Evolutionary conservation across 2,329 filamentous ascomycete genomes (phyloP).

Genomic region (Colletotrichum sp.): DNA sequence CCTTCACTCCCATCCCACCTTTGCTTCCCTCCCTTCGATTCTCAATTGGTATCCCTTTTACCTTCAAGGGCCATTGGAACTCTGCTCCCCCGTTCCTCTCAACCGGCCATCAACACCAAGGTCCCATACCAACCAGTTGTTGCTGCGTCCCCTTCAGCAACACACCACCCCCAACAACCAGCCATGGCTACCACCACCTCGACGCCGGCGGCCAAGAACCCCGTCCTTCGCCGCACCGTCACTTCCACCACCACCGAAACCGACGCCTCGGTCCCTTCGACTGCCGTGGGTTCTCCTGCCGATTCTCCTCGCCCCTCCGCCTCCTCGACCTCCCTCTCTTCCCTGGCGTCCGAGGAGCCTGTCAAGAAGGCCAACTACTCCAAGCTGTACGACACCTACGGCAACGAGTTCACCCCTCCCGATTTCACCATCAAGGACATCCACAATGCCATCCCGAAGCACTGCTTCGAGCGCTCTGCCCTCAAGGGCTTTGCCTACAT

Average conservation of each 20-base stretch:
- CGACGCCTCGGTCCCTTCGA: conserved; percentile 57
- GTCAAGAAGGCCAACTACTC: conserved; percentile 55
- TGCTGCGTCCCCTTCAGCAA: not conserved
- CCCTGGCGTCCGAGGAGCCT: conserved; percentile 72
- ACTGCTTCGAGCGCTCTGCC: conserved; percentile 92
- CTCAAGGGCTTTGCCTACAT: conserved; percentile 81
- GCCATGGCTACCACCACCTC: conserved; percentile 53
- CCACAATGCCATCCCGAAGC: conserved; percentile 93
- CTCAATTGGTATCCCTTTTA: conserved; percentile 2
- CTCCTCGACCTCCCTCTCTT: conserved; percentile 92
- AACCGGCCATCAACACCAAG: not conserved
- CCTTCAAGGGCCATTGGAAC: conserved; percentile 16
- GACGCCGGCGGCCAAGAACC: conserved; percentile 45
- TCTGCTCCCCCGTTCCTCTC: conserved; percentile 2
- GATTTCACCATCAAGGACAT: conserved; percentile 99
- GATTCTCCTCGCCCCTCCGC: conserved; percentile 68
- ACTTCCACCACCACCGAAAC: conserved; percentile 44
- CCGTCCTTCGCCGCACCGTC: conserved; percentile 52
- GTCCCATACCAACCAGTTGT: not conserved
- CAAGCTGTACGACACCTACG: conserved; percentile 87
- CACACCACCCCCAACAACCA: not conserved
- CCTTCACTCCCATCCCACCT: not conserved
- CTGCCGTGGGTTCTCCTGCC: conserved; percentile 60
- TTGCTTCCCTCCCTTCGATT: not conserved
- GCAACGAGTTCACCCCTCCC: conserved; percentile 91